A percentile compares a stretch with the other conserved stretches of the same genome.
Evolutionary conservation across 2,329 filamentous ascomycete species (phyloP).

Genomic region (Fusarium sp.): DNA sequence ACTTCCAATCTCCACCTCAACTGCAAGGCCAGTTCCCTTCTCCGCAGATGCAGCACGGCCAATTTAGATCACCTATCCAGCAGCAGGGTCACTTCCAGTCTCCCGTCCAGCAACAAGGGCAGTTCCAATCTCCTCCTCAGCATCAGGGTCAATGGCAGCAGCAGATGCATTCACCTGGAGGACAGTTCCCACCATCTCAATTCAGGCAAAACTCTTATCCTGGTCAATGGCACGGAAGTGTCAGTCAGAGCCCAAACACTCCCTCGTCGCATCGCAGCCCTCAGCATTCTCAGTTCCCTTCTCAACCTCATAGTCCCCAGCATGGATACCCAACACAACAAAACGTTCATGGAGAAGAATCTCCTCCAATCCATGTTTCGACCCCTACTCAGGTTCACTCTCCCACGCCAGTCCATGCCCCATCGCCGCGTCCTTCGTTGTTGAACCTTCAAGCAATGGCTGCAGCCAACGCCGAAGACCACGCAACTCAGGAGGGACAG

Average conservation of each 20-base stretch:
- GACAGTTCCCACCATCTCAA: constrained; percentile 56
- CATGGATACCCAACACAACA: constrained; percentile 16
- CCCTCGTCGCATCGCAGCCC: constrained; percentile 28
- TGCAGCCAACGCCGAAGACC: constrained; percentile 13
- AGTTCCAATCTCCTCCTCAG: constrained; percentile 27
- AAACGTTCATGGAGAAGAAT: constrained; percentile 23
- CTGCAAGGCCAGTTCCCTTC: constrained; percentile 16
- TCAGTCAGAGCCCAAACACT: constrained; percentile 48
- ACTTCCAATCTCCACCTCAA: constrained; percentile 14
- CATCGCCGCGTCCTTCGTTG: constrained; percentile 30
- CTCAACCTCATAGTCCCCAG: constrained; percentile 24
- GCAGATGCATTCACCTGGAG: constrained; percentile 32
- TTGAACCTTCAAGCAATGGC: constrained; percentile 31
- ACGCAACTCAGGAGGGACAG: constrained; percentile 3
- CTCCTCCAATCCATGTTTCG: constrained; percentile 29
- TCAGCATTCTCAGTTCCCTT: constrained; percentile 24
- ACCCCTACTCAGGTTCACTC: constrained; percentile 31
- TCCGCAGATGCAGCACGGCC: constrained; percentile 8
- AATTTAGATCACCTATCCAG: constrained; percentile 9
- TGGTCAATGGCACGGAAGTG: constrained; percentile 55
- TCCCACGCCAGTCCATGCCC: constrained; percentile 29
- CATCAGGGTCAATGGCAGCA: constrained; percentile 32
- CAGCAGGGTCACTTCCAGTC: constrained; percentile 19
- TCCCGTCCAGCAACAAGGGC: constrained; percentile 20
- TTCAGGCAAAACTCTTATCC: constrained; percentile 55